Evolutionary conservation across 176 grass and related monocot genomes (phyloP).

Genomic region (Triticum turgidum): DNA sequence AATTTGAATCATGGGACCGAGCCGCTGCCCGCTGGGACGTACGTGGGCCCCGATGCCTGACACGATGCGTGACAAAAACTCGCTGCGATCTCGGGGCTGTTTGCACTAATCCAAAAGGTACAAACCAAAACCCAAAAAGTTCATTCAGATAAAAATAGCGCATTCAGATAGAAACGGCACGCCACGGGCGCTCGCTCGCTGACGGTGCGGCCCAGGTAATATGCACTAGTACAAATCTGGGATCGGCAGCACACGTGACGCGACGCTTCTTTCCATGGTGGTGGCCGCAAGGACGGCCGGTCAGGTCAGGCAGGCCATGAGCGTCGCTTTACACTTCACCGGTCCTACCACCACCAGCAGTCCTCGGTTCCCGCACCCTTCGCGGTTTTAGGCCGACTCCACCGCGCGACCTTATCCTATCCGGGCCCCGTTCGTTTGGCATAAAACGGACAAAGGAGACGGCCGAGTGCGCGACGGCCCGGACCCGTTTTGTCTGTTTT

Average conservation of each 20-base stretch:
- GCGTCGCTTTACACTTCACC: background rate
- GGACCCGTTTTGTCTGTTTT: too few species aligned
- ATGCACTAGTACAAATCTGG: background rate
- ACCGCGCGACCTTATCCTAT: too few species aligned
- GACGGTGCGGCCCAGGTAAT: background rate
- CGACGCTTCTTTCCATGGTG: conserved; percentile 6
- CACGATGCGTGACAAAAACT: too few species aligned
- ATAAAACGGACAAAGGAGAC: too few species aligned
- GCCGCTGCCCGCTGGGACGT: background rate
- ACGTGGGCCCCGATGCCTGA: background rate
- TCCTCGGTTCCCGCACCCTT: background rate
- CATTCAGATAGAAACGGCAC: background rate
- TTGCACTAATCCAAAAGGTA: background rate
- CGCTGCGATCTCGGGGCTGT: too few species aligned
- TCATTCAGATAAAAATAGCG: background rate
- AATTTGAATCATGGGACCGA: conserved; percentile 17
- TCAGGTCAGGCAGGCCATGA: too few species aligned
- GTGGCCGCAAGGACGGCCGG: background rate
- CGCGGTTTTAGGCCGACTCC: background rate
- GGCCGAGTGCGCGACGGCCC: too few species aligned
- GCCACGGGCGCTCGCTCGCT: too few species aligned
- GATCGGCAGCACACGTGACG: background rate
- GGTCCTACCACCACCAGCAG: background rate
- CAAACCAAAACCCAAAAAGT: background rate
- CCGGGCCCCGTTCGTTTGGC: too few species aligned